Evolutionary conservation across 2,329 filamentous ascomycete species (phyloP).

Genomic region (Fusarium anthophilum): DNA sequence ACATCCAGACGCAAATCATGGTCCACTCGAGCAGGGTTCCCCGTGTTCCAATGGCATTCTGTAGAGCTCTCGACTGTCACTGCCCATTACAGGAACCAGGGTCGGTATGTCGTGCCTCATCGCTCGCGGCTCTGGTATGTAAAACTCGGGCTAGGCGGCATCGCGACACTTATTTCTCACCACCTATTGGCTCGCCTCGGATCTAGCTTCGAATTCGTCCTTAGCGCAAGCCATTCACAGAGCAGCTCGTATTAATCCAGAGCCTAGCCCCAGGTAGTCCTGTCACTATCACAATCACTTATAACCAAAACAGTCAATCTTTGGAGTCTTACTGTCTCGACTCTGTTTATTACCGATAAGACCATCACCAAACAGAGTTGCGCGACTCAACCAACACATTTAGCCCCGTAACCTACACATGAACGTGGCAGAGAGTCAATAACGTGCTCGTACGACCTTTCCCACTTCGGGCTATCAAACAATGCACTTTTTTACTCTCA

Average conservation of each 20-base stretch:
- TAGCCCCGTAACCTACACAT: neutral
- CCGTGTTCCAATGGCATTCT: neutral
- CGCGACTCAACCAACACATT: neutral
- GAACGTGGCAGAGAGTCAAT: neutral
- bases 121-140: neutral
- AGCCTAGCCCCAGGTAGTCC: neutral
- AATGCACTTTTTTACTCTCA: neutral
- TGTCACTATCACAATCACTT: neutral
- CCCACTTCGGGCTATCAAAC: neutral
- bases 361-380: neutral
- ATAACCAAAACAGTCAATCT: neutral
- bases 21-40: neutral
- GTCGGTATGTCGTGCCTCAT: neutral
- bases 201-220: neutral
- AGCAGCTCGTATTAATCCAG: neutral
- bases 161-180: neutral
- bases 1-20: neutral
- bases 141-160: neutral
- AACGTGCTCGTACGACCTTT: neutral
- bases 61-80: neutral
- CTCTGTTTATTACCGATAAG: neutral
- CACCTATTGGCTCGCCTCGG: neutral
- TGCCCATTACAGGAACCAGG: neutral
- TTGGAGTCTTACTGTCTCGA: neutral
- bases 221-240: neutral